Base-by-base conservation (phyloP, 2,329 filamentous ascomycete species). In the Paraphaeosphaeria minitans region DNA sequence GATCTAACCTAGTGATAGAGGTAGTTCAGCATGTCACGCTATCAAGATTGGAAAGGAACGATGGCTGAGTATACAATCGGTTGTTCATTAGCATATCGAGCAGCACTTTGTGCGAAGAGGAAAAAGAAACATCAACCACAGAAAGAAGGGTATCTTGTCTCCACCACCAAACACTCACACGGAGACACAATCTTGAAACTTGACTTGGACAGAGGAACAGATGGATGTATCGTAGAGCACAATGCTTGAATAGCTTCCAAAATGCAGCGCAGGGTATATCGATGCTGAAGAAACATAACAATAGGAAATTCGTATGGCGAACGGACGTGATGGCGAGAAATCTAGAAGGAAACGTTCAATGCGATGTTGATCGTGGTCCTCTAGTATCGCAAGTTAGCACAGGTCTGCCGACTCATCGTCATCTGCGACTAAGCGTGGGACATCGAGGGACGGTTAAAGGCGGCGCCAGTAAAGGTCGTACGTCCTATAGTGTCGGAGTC, bases 401-500 rank as follows among this genome's bases (percentile, higher is more conserved):
- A 42, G 27, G 13, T 42, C 37, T 33, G 33, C 47, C 37, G 31
- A 47, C 39, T 42, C 24, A 21, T 27, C 22, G 16, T 37, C 22
- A n/a, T 39, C 52, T 55, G 33, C 35, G 35, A n/a, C 35, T 42
- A 55, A 19, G n/a, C 53, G 14, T 21, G 31, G 12, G 51, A 53
- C 51, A 53, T 53, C 46, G 49, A 35, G 53, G 41, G 35, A 21
- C 55, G 56, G 6, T 24, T 45, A 35, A 33, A 45, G 35, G 56
- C 50, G 35, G 37, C 43, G 41, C 51, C 29, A 9, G 51, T 53
- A 14, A 45, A 53, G 41, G 41, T 55, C 43, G 53, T 55, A 58
- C 70, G 69, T 65, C 58, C 57, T 16, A 29, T n/a, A 8, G 57
- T 66, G 24, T 64, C 59, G 16, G 63, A 64, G 41, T 53, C 24